phyloP scores from a whole-genome alignment of 495 filamentous ascomycete genomes.

The Podospora australis region DNA sequence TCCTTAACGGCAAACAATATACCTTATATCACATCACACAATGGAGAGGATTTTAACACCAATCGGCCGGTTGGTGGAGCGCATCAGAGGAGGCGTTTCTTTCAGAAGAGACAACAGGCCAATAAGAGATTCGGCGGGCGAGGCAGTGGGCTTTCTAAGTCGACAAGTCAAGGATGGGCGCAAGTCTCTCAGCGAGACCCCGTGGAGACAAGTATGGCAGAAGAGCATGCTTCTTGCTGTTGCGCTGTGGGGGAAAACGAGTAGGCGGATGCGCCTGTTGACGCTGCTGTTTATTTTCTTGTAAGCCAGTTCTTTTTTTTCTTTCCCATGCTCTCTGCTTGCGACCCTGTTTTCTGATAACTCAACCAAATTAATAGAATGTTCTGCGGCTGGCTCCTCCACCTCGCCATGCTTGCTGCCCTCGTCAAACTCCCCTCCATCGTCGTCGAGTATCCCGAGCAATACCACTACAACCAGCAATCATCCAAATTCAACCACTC shows the following conservation, averaged over 20 bases:
- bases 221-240: constrained; percentile 15
- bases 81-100: too few relatives aligned
- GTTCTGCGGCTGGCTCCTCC: constrained; percentile 16
- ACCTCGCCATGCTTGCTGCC: constrained; percentile 6
- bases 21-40: too few relatives aligned
- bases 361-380: too few relatives aligned
- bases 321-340: too few relatives aligned
- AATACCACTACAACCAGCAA: constrained; percentile 17
- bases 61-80: too few relatives aligned
- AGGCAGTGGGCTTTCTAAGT: background rate
- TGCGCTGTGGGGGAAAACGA: constrained; percentile 28
- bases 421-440: constrained; percentile 22
- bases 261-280: constrained; percentile 25
- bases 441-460: constrained; percentile 26
- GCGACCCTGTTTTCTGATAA: too few relatives aligned
- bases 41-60: too few relatives aligned
- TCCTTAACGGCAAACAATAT: too few relatives aligned
- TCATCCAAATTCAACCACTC: constrained; percentile 37
- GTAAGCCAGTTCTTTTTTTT: constrained; percentile 16
- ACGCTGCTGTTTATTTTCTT: constrained; percentile 24
- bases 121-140: background rate
- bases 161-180: background rate
- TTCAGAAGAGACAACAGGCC: too few relatives aligned
- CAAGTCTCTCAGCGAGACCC: constrained; percentile 9
- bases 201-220: too few relatives aligned